Evolutionary conservation across 306 rosid genomes (phyloP), one percentile per base, ranked within the genome.

Genomic region (Pyrus pyrifolia): DNA sequence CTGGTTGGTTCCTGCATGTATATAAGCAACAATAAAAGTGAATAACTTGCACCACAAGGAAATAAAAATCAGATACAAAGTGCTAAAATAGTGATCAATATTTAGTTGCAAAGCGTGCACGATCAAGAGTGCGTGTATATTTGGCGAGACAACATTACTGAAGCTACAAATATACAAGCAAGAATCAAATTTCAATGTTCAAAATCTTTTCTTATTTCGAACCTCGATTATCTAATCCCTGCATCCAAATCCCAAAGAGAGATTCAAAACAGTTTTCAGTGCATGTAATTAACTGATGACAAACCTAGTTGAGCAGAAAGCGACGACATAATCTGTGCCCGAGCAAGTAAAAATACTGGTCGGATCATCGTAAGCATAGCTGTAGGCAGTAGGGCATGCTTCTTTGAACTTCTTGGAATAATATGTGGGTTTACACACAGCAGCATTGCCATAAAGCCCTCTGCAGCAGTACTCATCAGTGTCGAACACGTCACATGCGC

Each of bases 311-410:
- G 97, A 81, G 89, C 97, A 95, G 85, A 95, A 95, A 64, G 90
- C 76, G 5, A 95, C 0, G 9, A 83, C 82, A 67, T 95, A 95
- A 67, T 95, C 97, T 0, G 96, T 78, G 11, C 90, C 92, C 0
- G 92, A 17, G 81, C 98, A 95, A 3, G 97, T 86, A 80, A 89
- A 92, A 23, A 92, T 89, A 31, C 96, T 90, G 6, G 90, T 71
- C 0, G 93, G 98, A 76, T 90, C 98, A 84, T 92, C 98, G 18
- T 95, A 95, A 1, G 98, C 98, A 49, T 95, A 95, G 67, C 97
- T 95, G 68, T 92, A 95, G 0, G 97, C 86, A 18, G 89, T 82
- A 5, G 98, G 98, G 64, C 98, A 94, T 0, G 94, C 95, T 2
- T 75, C 76, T 88, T 95, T 95, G 74, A 95, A 95, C 84, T 81